Conservation (phyloP, 768 basidiomycete genomes). For the Collybiopsis luxurians region DNA sequence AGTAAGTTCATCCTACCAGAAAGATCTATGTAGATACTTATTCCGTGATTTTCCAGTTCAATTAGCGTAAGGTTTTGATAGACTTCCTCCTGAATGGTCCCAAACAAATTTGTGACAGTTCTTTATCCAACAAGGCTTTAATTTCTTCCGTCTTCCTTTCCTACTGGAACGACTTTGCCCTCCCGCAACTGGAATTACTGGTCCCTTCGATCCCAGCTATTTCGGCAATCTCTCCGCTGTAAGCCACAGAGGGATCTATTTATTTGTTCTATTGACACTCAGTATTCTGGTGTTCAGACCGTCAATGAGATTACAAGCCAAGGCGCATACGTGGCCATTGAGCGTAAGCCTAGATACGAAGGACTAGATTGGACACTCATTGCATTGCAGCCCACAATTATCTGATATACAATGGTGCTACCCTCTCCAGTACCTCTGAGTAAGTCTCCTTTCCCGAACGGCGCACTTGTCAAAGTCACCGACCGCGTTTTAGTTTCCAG, state of each 20-base stretch:
- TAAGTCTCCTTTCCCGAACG: slow-evolving; percentile 26
- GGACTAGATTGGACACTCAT: slow-evolving; percentile 4
- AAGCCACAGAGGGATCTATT: slow-evolving; percentile 13
- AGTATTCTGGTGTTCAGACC: slow-evolving; percentile 29
- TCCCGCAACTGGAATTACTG: slow-evolving; percentile 50
- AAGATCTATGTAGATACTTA: not conserved
- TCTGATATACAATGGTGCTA: slow-evolving; percentile 53
- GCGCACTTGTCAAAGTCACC: not conserved
- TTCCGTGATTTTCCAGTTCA: slow-evolving; percentile 21
- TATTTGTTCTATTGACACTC: no score
- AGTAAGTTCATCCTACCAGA: not conserved
- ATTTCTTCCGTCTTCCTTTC: slow-evolving; percentile 64
- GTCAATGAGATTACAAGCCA: slow-evolving; percentile 61
- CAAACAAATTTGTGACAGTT: slow-evolving; percentile 37
- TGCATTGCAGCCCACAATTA: slow-evolving; percentile 53
- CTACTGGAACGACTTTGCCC: slow-evolving; percentile 54
- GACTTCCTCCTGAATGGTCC: not conserved
- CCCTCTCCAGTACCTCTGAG: slow-evolving; percentile 47
- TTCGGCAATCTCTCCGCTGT: slow-evolving; percentile 47
- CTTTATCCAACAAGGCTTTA: slow-evolving; percentile 56
- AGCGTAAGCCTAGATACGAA: slow-evolving; percentile 37
- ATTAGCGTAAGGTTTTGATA: slow-evolving; percentile 25
- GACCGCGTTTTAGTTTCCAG: slow-evolving; percentile 35
- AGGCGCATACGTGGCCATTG: slow-evolving; percentile 54
- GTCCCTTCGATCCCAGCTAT: slow-evolving; percentile 51